These are phyloP conservation scores for Hypholoma fasciculare DNA, from an alignment of 768 basidiomycete genomes.

Conservation along the genomic window DNA sequence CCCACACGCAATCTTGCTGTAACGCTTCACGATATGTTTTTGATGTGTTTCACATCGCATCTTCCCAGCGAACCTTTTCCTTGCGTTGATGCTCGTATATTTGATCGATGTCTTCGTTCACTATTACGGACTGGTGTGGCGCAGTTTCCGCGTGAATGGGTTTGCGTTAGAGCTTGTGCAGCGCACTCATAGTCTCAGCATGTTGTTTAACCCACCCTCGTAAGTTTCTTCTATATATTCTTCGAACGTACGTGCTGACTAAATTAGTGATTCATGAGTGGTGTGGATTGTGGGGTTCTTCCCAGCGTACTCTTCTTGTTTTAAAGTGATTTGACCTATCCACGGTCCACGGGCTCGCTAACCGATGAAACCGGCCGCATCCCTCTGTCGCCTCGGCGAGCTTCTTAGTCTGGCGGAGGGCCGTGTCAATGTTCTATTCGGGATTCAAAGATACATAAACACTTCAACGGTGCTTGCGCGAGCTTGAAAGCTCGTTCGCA, in stretches of 20 bases:
- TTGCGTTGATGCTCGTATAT: conserved; percentile 71
- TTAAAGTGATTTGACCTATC: conserved; percentile 70
- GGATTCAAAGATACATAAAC: too few relatives aligned
- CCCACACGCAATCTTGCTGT: conserved; percentile 48
- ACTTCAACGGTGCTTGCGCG: too few relatives aligned
- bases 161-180: conserved; percentile 96
- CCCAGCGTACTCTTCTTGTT: not conserved
- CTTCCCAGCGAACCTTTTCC: conserved; percentile 51
- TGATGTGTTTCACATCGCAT: not conserved
- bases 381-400: too few relatives aligned
- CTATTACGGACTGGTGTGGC: conserved; percentile 80
- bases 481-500: too few relatives aligned
- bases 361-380: conserved; percentile 44
- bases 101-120: conserved; percentile 76
- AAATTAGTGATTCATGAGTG: conserved; percentile 36
- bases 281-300: not conserved
- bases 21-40: conserved; percentile 55
- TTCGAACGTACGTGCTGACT: not conserved
- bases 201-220: conserved; percentile 95
- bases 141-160: conserved; percentile 82
- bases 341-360: conserved; percentile 70
- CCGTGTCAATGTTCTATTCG: too few relatives aligned
- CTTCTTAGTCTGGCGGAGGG: too few relatives aligned
- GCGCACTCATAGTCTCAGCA: conserved; percentile 82
- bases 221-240: conserved; percentile 41